These are phyloP conservation scores for Calonectria crousiana DNA, from an alignment of 2,329 filamentous ascomycete species.

Conservation along the genomic window DNA sequence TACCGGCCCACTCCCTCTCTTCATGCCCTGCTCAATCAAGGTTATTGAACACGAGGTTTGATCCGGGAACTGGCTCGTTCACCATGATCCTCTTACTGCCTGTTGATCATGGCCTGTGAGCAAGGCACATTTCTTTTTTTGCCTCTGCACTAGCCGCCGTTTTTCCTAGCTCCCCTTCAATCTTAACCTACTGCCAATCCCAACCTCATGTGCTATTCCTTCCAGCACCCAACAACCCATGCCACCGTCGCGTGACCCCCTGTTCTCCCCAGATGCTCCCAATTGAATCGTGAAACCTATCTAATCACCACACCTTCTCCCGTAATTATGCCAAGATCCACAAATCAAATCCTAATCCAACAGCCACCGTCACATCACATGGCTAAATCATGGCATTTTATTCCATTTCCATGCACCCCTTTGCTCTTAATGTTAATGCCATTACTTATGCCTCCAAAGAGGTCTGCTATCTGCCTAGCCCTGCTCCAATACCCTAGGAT, in stretches of 20 bases:
- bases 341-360: neutral
- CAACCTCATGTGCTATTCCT: neutral
- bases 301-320: neutral
- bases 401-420: neutral
- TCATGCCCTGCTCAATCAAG: neutral
- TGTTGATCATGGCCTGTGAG: slow-evolving; percentile 2
- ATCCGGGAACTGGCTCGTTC: neutral
- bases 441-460: slow-evolving; percentile 18
- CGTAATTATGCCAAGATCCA: neutral
- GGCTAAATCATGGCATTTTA: neutral
- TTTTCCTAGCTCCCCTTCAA: neutral
- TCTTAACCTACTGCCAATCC: neutral
- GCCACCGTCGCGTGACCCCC: slow-evolving; percentile 6
- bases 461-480: slow-evolving; percentile 3
- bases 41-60: neutral
- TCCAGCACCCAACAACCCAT: neutral
- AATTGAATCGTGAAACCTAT: neutral
- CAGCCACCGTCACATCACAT: slow-evolving; percentile 3
- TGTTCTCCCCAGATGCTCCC: neutral
- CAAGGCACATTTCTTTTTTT: neutral
- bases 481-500: slow-evolving; percentile 21
- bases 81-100: neutral
- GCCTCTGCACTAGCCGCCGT: neutral
- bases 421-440: neutral
- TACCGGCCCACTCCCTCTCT: neutral